phyloP scores from a whole-genome alignment of 106 monocot genomes.

The Allium fistulosum region DNA sequence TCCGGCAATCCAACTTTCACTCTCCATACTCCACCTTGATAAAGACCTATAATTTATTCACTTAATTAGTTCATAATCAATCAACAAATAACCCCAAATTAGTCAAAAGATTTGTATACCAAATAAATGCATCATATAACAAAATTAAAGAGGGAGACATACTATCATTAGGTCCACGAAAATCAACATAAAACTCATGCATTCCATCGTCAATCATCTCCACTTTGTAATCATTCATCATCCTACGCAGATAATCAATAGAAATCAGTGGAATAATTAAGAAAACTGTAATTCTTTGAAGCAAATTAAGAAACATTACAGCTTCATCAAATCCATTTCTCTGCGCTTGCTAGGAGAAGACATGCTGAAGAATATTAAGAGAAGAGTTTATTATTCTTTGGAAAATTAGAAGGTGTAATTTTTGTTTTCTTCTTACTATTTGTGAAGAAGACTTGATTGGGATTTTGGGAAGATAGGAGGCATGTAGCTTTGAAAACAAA shows the following conservation, averaged over 20 bases:
- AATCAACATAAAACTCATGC: slow-evolving; percentile 87
- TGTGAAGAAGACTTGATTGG: too few relatives aligned
- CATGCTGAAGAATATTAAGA: slow-evolving; percentile 18
- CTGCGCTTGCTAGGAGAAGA: slow-evolving; percentile 78
- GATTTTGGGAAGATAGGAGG: too few relatives aligned
- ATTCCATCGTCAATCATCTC: slow-evolving; percentile 94
- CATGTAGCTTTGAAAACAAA: too few relatives aligned
- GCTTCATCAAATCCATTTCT: slow-evolving; percentile 79
- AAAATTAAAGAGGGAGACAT: neutral
- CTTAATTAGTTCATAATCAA: neutral
- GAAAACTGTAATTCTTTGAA: neutral
- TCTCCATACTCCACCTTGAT: slow-evolving; percentile 67
- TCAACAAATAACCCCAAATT: neutral
- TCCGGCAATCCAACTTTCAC: slow-evolving; percentile 69
- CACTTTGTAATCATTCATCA: slow-evolving; percentile 99
- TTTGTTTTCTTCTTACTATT: too few relatives aligned
- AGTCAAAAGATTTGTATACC: neutral
- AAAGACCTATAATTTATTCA: slow-evolving; percentile 14
- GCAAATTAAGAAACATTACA: slow-evolving; percentile 17
- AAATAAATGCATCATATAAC: neutral
- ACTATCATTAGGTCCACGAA: slow-evolving; percentile 88
- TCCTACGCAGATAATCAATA: slow-evolving; percentile 29
- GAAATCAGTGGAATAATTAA: slow-evolving; percentile 1
- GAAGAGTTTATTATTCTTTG: too few relatives aligned
- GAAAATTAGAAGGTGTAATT: too few relatives aligned